A percentile compares a stretch with the other conserved stretches of the same genome.
Evolutionary conservation across 2,329 filamentous ascomycete genomes (phyloP).

Genomic region (Aspergillus calidoustus): DNA sequence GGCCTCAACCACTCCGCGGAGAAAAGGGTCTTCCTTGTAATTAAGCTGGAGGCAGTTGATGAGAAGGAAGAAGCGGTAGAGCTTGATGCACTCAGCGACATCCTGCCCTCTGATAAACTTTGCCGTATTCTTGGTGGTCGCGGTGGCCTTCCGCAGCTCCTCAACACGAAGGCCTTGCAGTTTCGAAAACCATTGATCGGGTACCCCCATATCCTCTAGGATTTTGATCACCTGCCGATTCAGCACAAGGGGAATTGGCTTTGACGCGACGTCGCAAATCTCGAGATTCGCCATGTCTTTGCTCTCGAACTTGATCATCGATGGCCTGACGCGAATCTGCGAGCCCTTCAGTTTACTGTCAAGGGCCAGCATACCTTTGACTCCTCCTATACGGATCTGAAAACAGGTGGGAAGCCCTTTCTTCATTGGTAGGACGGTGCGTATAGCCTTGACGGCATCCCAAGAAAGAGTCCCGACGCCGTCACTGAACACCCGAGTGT

Average conservation of each 20-base stretch:
- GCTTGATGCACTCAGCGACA: constrained; percentile 63
- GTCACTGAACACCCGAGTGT: constrained; percentile 72
- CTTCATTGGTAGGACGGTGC: constrained; percentile 55
- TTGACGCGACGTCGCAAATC: constrained; percentile 62
- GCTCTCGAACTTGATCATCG: constrained; percentile 86
- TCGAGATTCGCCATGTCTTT: constrained; percentile 22
- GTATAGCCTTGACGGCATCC: constrained; percentile 62
- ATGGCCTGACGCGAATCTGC: constrained; percentile 66
- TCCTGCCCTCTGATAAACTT: constrained; percentile 66
- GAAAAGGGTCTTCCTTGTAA: constrained; percentile 70
- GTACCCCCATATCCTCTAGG: constrained; percentile 74
- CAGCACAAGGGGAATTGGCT: constrained; percentile 70
- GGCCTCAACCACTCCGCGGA: constrained; percentile 72
- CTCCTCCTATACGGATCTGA: constrained; percentile 74
- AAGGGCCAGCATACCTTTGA: constrained; percentile 78
- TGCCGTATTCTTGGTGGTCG: constrained; percentile 64
- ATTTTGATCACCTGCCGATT: constrained; percentile 87
- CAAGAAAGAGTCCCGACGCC: constrained; percentile 75
- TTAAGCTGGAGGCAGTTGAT: constrained; percentile 60
- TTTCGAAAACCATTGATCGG: constrained; percentile 62
- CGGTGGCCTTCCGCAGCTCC: constrained; percentile 63
- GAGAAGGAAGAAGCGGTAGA: constrained; percentile 67
- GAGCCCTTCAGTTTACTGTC: constrained; percentile 65
- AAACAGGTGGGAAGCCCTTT: constrained; percentile 64
- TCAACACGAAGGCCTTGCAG: constrained; percentile 68